These are phyloP conservation scores for Phialemonium atrogriseum DNA, from an alignment of 2,329 filamentous ascomycete genomes.

Conservation along the genomic window DNA sequence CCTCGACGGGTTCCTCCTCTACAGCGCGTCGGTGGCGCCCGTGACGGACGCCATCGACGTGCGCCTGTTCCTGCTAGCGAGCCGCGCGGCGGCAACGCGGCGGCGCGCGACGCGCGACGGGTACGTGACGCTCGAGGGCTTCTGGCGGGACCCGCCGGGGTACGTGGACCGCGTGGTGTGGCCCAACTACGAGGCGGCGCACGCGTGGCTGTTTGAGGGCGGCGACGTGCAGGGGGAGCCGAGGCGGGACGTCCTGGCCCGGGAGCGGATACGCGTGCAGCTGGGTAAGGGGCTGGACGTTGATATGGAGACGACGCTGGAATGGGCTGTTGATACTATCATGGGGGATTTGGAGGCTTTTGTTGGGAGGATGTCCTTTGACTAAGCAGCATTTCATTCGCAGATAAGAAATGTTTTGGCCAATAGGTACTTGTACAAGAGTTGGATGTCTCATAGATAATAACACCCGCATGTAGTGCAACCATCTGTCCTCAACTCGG, in stretches of 20 bases:
- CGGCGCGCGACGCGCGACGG: slow-evolving; percentile 62
- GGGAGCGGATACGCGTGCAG: slow-evolving; percentile 39
- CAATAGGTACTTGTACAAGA: no score
- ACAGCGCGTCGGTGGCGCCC: slow-evolving; percentile 44
- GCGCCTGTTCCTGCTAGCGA: slow-evolving; percentile 68
- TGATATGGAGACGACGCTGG: slow-evolving; percentile 53
- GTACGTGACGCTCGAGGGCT: slow-evolving; percentile 78
- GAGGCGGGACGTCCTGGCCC: slow-evolving; percentile 29
- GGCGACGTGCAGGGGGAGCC: slow-evolving; percentile 57
- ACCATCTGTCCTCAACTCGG: no score
- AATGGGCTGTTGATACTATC: slow-evolving; percentile 60
- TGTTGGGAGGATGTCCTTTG: no score
- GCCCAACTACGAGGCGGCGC: slow-evolving; percentile 83
- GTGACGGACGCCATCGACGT: slow-evolving; percentile 60
- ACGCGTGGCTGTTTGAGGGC: slow-evolving; percentile 68
- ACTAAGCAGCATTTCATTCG: no score
- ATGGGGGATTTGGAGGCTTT: slow-evolving; percentile 35
- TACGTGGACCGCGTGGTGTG: slow-evolving; percentile 94
- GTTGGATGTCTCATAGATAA: no score
- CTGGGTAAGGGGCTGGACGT: slow-evolving; percentile 36
- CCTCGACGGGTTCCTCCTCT: slow-evolving; percentile 85
- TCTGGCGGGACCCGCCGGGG: slow-evolving; percentile 89
- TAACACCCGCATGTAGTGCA: no score
- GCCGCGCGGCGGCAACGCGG: slow-evolving; percentile 53
- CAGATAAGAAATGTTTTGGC: no score